These are phyloP conservation scores for Dactylorhiza incarnata DNA, from an alignment of 106 monocot species.

Conservation along the genomic window DNA sequence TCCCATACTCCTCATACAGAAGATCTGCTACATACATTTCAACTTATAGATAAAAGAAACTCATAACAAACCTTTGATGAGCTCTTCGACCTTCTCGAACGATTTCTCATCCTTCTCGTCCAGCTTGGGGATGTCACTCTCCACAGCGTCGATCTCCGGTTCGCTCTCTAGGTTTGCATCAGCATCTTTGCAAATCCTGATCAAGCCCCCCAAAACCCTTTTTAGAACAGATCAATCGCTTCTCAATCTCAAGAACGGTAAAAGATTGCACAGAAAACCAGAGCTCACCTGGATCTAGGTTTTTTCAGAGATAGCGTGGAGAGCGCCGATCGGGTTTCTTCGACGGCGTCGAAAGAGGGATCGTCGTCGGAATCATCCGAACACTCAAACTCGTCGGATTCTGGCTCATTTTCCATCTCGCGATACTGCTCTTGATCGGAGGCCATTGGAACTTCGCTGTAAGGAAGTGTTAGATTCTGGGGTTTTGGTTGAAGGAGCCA, in stretches of 20 bases:
- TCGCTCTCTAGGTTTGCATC: constrained; percentile 21
- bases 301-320: constrained; percentile 45
- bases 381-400: not conserved
- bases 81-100: constrained; percentile 41
- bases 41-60: not conserved
- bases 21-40: not conserved
- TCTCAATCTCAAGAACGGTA: not conserved
- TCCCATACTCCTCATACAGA: not conserved
- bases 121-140: constrained; percentile 20
- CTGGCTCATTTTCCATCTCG: not conserved
- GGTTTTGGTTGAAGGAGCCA: not conserved
- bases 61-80: constrained; percentile 51
- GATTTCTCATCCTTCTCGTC: constrained; percentile 32
- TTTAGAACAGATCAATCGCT: not conserved
- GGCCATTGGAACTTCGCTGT: not conserved
- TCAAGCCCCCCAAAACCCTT: not conserved
- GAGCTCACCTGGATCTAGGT: constrained; percentile 25
- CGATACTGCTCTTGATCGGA: not conserved
- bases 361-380: constrained; percentile 46
- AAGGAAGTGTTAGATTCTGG: not conserved
- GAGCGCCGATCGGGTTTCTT: constrained; percentile 29
- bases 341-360: constrained; percentile 42
- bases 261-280: not conserved
- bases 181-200: not conserved
- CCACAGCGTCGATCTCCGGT: not conserved